These are phyloP conservation scores for Saturnispora mendoncae DNA, from an alignment of 805 yeast species.

Conservation along the genomic window DNA sequence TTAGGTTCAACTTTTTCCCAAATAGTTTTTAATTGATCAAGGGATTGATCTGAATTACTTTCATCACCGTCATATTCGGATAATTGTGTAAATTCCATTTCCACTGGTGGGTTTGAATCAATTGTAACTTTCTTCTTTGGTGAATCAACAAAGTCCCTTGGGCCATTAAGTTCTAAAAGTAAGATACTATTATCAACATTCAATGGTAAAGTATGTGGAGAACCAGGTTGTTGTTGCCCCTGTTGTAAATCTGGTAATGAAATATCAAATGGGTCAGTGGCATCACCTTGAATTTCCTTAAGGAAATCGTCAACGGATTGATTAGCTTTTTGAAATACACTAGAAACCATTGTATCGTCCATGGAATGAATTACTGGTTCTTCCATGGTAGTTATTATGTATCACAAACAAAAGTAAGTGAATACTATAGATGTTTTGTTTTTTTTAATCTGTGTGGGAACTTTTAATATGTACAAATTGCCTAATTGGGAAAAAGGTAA, in stretches of 20 bases:
- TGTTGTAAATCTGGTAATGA: slow-evolving; percentile 10
- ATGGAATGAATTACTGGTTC: neutral
- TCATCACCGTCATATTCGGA: slow-evolving; percentile 19
- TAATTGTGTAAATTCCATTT: too few relatives aligned
- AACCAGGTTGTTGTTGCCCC: slow-evolving; percentile 2
- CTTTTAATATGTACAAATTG: neutral
- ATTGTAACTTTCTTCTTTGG: slow-evolving; percentile 29
- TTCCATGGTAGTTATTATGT: neutral
- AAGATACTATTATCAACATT: slow-evolving; percentile 7
- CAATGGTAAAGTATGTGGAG: slow-evolving; percentile 10
- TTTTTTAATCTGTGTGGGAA: too few relatives aligned
- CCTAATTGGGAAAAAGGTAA: neutral
- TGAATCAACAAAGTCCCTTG: slow-evolving; percentile 17
- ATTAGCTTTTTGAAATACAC: slow-evolving; percentile 24
- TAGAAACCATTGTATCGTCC: slow-evolving; percentile 11
- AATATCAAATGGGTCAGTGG: slow-evolving; percentile 5
- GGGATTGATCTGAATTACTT: slow-evolving; percentile 1
- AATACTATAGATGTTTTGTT: too few relatives aligned
- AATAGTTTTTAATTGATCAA: neutral
- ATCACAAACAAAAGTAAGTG: neutral
- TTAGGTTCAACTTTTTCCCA: slow-evolving; percentile 2
- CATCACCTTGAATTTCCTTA: slow-evolving; percentile 22
- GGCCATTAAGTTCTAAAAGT: slow-evolving; percentile 22
- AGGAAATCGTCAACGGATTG: slow-evolving; percentile 34
- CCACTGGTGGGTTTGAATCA: slow-evolving; percentile 28